Base-by-base conservation (phyloP, 2,329 filamentous ascomycete genomes). In the Penicillium sp. region DNA sequence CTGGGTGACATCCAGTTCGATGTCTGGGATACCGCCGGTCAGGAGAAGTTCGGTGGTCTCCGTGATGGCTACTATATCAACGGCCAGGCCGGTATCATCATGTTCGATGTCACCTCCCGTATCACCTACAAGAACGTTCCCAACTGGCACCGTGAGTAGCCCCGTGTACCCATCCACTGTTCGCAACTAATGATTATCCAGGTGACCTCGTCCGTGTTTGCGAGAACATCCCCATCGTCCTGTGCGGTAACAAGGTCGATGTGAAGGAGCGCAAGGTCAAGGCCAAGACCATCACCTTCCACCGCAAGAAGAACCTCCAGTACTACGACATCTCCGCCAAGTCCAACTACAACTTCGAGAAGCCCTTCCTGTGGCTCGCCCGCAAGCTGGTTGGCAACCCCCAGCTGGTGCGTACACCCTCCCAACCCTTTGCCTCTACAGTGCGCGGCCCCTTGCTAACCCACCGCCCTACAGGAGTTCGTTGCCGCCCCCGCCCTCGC, bases 81-180 rank as follows among this genome's bases (percentile, higher is more conserved):
- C 81, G 92, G 92, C 70, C 92, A 97, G 80, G 97, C 92, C 77
- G 92, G 93, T 80, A 96, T 98, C 81, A 97, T 98, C 86, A 98
- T 98, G 92, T 98, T 98, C 77, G 92, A 98, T 77, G 92, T 98
- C 63, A 97, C 93, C 59, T 96, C 92, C 65, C 89, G 93, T 72
- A 97, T 98, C 75, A 98, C 93, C 75, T 98, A 98, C 87, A 98
- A 98, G 88, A 98, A 98, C 81, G 93, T 98, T 60, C 93, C 93
- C 79, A 97, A 97, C 88, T 98, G 93, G 93, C 93, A 98, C 79
- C 93, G 93, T 95, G 86, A 74, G 89, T 84, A 53, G 53, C n/a
- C 39, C 4, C 12, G 6, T 27, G 20, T n/a, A 32, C 20, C 2
- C 7, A 24, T 35, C 10, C 4, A 23, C 13, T 2, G 18, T 31